These are phyloP conservation scores for Diplodia scrobiculata DNA, from an alignment of 2,329 filamentous ascomycete species.

Conservation along the genomic window DNA sequence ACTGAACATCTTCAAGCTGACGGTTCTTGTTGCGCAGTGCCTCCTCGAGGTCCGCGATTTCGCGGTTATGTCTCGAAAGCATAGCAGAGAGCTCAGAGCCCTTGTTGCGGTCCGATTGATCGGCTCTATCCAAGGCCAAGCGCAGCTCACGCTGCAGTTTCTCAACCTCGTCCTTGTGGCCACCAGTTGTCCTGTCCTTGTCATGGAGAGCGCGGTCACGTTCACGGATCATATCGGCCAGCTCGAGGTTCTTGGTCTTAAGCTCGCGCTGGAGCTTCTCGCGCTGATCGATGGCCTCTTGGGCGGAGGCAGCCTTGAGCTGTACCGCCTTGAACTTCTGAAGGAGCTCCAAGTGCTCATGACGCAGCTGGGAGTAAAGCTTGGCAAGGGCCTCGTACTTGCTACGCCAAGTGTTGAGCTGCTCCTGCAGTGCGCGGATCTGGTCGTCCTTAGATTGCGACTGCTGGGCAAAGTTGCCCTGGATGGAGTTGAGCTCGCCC, in stretches of 20 bases:
- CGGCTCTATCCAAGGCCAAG: slow-evolving; percentile 85
- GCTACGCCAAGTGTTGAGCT: slow-evolving; percentile 94
- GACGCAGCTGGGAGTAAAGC: slow-evolving; percentile 91
- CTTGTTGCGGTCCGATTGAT: slow-evolving; percentile 89
- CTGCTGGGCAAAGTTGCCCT: slow-evolving; percentile 81
- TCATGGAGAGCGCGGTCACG: slow-evolving; percentile 91
- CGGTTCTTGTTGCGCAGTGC: slow-evolving; percentile 83
- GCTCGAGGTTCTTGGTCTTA: slow-evolving; percentile 98
- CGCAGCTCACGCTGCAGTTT: slow-evolving; percentile 92
- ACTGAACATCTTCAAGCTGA: slow-evolving; percentile 78
- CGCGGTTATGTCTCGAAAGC: slow-evolving; percentile 93
- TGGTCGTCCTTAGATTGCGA: slow-evolving; percentile 90
- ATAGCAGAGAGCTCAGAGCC: slow-evolving; percentile 92
- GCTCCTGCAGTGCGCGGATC: slow-evolving; percentile 87
- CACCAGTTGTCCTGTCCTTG: slow-evolving; percentile 81
- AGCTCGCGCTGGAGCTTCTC: slow-evolving; percentile 97
- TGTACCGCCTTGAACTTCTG: slow-evolving; percentile 97
- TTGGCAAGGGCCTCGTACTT: slow-evolving; percentile 98
- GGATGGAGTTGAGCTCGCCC: slow-evolving; percentile 78
- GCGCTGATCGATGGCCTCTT: slow-evolving; percentile 91
- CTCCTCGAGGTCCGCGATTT: slow-evolving; percentile 96
- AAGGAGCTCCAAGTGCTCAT: slow-evolving; percentile 90
- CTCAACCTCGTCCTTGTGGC: slow-evolving; percentile 89
- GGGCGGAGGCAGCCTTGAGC: slow-evolving; percentile 92
- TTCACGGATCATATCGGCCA: slow-evolving; percentile 98